Base-by-base conservation (phyloP, 2,329 filamentous ascomycete species). In the Ascochyta koolunga region DNA sequence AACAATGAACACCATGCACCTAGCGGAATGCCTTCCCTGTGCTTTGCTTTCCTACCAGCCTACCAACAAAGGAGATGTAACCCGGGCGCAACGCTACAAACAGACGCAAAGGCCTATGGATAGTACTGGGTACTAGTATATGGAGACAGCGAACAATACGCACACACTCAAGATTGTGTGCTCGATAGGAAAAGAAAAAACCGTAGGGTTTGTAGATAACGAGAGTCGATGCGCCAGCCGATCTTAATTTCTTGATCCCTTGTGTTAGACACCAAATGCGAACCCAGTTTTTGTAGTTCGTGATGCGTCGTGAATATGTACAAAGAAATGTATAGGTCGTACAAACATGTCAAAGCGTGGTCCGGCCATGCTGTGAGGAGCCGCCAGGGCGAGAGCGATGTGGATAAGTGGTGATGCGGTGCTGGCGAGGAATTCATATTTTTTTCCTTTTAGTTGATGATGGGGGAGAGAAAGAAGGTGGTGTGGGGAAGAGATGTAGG, bases 401-500 rank as follows among this genome's bases (percentile, higher is more conserved):
- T 16, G 24, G 11, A 31, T 10, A 15, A 18, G 27, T 21, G 24
- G 22, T 31, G 22, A 7, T 35, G 18, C 13, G 16, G 36, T 22
- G 18, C 15, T 10, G 29, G 16, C 35, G 15, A 37, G 9, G 27
- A n/a, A n/a, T 13, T n/a, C n/a, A n/a, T n/a, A n/a, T n/a, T n/a
- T n/a, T n/a, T n/a, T n/a, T 25, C 24, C 22, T 15, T 22, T 44
- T 41, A 61, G 5, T 54, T 48, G 35, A 33, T 40, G 29, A 60
- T 60, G 24, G 39, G 51, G 44, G 60, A 7, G 50, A 46, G 19
- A 49, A 52, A 16, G 57, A 64, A 37, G 60, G 70, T 43, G 73
- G 71, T 38, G 65, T 53, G 3, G 73, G 73, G 32, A 76, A 76
- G 21, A 76, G 65, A 38, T 67, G 71, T 15, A 76, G 57, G 49